phyloP scores from a whole-genome alignment of 129 eudicot genomes.

The Apium graveolens region DNA sequence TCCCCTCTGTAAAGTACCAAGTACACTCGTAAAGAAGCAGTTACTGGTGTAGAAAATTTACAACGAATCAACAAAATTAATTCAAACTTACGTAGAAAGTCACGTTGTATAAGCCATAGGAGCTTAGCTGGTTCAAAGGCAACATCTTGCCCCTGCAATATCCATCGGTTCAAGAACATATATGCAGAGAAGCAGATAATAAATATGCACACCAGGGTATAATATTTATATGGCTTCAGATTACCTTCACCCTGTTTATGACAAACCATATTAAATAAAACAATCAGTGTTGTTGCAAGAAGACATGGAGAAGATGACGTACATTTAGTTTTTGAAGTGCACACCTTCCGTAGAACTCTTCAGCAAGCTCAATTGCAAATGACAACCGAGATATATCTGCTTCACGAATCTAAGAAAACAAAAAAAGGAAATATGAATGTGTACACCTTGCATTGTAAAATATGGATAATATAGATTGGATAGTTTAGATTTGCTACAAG shows the following conservation, averaged over 20 bases:
- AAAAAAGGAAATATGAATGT: background rate
- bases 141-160: slow-evolving; percentile 88
- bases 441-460: too few species aligned
- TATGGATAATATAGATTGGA: too few species aligned
- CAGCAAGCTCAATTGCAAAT: slow-evolving; percentile 98
- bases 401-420: slow-evolving; percentile 70
- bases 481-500: slow-evolving; percentile 7
- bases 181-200: background rate
- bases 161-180: slow-evolving; percentile 8
- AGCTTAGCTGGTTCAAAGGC: slow-evolving; percentile 98
- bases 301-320: background rate
- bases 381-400: slow-evolving; percentile 95
- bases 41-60: background rate
- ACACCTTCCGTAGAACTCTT: slow-evolving; percentile 98
- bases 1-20: slow-evolving; percentile 63
- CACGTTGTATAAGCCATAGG: slow-evolving; percentile 96
- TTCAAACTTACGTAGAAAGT: slow-evolving; percentile 78
- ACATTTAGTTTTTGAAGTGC: slow-evolving; percentile 15
- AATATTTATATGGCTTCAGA: slow-evolving; percentile 10
- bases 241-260: slow-evolving; percentile 79
- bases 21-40: background rate
- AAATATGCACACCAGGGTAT: background rate
- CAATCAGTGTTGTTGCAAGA: slow-evolving; percentile 25
- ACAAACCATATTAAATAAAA: slow-evolving; percentile 20
- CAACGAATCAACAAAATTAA: background rate